Percentiles rank a stretch among this genome's conserved stretches.
Conservation (phyloP, 2,329 filamentous ascomycete species). For the Ascochyta rabiei region DNA sequence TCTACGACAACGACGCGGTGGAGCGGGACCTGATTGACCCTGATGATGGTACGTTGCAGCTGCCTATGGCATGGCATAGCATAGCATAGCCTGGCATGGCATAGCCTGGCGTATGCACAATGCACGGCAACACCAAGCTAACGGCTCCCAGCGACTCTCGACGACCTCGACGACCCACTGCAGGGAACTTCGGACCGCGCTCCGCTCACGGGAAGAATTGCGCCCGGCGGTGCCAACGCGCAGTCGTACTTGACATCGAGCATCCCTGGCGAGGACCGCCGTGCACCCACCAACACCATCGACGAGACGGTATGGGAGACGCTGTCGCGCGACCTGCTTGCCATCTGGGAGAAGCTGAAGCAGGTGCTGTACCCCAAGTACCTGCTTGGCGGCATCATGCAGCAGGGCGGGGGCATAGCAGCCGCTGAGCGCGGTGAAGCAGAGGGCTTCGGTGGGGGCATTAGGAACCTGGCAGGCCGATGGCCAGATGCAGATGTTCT, state of each 20-base stretch:
- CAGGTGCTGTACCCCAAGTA: constrained; percentile 97
- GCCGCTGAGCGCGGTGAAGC: constrained; percentile 64
- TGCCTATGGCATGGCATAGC: constrained; percentile 9
- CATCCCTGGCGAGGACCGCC: constrained; percentile 90
- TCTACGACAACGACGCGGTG: constrained; percentile 54
- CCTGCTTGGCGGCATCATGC: constrained; percentile 73
- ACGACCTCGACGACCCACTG: constrained; percentile 91
- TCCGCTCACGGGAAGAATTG: constrained; percentile 84
- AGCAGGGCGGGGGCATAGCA: constrained; percentile 62
- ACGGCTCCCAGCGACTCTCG: constrained; percentile 70
- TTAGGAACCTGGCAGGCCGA: constrained; percentile 64
- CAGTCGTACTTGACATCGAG: constrained; percentile 85
- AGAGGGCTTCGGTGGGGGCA: constrained; percentile 49
- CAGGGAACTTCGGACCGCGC: constrained; percentile 72
- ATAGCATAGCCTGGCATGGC: neutral
- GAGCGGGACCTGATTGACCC: constrained; percentile 60
- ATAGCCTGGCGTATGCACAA: neutral
- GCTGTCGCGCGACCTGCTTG: constrained; percentile 86
- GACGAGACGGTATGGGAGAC: constrained; percentile 98
- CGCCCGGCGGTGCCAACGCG: constrained; percentile 61
- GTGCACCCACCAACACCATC: constrained; percentile 89
- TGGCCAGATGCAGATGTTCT: constrained; percentile 73
- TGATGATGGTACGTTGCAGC: constrained; percentile 54
- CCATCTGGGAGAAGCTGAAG: constrained; percentile 97
- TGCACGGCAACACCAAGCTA: constrained; percentile 14